These are phyloP conservation scores for Jackrogersella minutella DNA, from an alignment of 495 filamentous ascomycete species.

Conservation along the genomic window DNA sequence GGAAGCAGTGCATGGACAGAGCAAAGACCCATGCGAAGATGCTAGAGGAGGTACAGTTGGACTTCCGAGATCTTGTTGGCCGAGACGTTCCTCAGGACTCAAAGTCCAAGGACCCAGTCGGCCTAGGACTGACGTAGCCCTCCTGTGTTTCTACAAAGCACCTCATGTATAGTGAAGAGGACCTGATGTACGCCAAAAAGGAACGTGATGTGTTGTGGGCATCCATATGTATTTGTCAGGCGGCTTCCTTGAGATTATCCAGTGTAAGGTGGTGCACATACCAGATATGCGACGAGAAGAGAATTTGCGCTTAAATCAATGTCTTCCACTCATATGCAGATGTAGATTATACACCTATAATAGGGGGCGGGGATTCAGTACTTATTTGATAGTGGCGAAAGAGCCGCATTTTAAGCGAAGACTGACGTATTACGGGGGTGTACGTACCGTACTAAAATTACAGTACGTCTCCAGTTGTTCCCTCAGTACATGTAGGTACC, in stretches of 20 bases:
- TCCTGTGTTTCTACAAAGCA: neutral
- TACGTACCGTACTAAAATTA: no score
- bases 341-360: neutral
- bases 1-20: constrained; percentile 82
- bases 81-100: constrained; percentile 45
- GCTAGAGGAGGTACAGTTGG: constrained; percentile 85
- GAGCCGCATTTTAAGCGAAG: constrained; percentile 12
- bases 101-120: constrained; percentile 45
- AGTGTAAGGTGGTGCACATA: no score
- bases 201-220: neutral
- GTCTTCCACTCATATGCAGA: neutral
- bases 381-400: neutral
- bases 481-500: neutral
- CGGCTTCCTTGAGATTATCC: no score
- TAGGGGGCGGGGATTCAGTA: neutral
- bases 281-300: no score
- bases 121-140: constrained; percentile 51
- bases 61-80: constrained; percentile 79
- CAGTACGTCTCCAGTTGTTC: no score
- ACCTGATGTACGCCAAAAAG: neutral
- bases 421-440: constrained; percentile 4
- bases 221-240: no score
- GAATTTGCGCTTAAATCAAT: neutral
- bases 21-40: constrained; percentile 82
- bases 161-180: neutral